Evolutionary conservation across 1,284 basidiomycete genomes (phyloP).

Genomic region (Ustilago sp.): DNA sequence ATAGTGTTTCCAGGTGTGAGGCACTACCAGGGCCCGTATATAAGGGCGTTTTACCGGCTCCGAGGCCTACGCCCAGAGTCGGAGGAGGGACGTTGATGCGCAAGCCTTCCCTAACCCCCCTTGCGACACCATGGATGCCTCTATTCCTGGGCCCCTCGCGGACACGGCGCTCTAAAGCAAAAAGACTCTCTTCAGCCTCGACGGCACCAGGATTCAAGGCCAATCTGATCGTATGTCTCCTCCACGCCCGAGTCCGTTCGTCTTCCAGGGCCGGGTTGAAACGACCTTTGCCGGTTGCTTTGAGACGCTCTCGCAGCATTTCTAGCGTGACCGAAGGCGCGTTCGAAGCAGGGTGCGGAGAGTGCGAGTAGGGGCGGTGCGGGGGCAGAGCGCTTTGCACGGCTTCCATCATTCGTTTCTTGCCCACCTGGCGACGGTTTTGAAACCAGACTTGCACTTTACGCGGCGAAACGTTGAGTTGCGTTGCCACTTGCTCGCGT

Average conservation of each 20-base stretch:
- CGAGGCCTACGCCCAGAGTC: not conserved
- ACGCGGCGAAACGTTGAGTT: conserved; percentile 54
- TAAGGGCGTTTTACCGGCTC: conserved; percentile 5
- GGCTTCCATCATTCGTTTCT: conserved; percentile 47
- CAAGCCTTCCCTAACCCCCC: conserved; percentile 5
- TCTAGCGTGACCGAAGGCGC: conserved; percentile 9
- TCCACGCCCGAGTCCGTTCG: conserved; percentile 36
- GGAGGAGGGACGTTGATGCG: conserved; percentile 19
- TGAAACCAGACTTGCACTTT: conserved; percentile 61
- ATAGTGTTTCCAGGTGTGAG: conserved; percentile 14
- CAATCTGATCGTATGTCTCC: conserved; percentile 35
- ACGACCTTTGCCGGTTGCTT: conserved; percentile 7
- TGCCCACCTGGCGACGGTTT: conserved; percentile 44
- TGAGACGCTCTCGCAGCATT: conserved; percentile 8
- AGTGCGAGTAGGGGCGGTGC: too few species aligned
- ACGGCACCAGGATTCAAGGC: conserved; percentile 24
- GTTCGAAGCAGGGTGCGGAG: not conserved
- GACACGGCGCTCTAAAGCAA: not conserved
- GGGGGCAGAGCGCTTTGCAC: conserved; percentile 1
- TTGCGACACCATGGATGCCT: not conserved
- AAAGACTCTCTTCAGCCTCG: conserved; percentile 4
- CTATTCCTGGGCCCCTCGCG: not conserved
- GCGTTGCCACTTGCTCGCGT: conserved; percentile 49
- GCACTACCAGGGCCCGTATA: conserved; percentile 28
- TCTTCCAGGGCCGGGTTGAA: conserved; percentile 18